Evolutionary conservation across 2,329 filamentous ascomycete genomes (phyloP), one percentile per base, ranked within the genome.

Genomic region (Ampelomyces quisqualis): DNA sequence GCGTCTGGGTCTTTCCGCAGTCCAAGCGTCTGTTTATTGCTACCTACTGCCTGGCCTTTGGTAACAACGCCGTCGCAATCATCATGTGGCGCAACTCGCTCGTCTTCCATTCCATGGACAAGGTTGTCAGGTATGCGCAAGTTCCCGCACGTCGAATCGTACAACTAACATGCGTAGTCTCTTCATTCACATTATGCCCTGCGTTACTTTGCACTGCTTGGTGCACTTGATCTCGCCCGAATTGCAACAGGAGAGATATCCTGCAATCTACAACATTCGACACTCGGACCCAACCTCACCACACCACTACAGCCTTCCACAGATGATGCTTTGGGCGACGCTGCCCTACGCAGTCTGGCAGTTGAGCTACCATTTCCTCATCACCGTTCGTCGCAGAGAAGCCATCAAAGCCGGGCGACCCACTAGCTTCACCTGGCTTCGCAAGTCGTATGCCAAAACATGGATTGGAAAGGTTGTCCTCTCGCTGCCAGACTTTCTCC

Each of bases 161-260:
- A 19, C 10, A 38, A 24, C 57, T 62, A 35, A 60, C 30, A 1
- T 7, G 3, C 9, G 5, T 40, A 85, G 82, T 67, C 78, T 98
- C n/a, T 98, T 98, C 73, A 96, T 98, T 56, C 93, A 98, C 69
- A 95, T 98, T 60, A 98, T 98, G 91, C 93, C 93, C 1, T 95
- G 90, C 53, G 91, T 87, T 5, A 88, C 90, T 1, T 78, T 98
- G 9, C 93, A 98, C 69, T 94, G 89, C 63, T 77, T 98, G 10
- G 87, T 95, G 11, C 93, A 98, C 65, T 76, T 97, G 14, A 76
- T 90, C 9, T 71, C 85, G 0, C 69, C 79, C 1, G 80, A 82
- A 15, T 67, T 79, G 28, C 86, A 94, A 60, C 73, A 77, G 50
- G 70, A 74, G 18, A 81, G 84, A 14, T 97, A 95, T 64, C 90